Base-by-base conservation (phyloP, 371 early-diverging fungal genomes). In the Sporodiniella umbellata region DNA sequence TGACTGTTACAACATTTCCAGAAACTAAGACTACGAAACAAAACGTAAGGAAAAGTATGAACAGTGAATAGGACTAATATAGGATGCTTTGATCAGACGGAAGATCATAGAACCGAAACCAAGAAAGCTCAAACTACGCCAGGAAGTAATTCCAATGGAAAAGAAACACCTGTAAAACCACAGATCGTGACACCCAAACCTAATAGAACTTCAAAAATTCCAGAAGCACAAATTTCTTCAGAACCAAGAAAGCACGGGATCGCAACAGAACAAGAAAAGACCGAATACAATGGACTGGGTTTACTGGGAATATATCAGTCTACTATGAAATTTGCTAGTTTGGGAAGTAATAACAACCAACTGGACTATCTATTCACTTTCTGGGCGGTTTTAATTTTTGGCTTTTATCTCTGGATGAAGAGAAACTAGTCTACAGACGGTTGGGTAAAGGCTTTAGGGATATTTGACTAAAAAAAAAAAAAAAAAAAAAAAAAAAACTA, bases 231-330 rank as follows among this genome's bases (percentile, higher is more conserved):
- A 31, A 28, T 19, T 28, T 24, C 51, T 28, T 48, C 53, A 0
- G 51, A 43, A 23, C 47, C 51, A 12, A 23, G 44, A 24, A 51
- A 51, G 0, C 53, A 58, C 24, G 58, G 58, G 12, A 33, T 42
- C 17, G 58, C 58, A 18, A 53, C 53, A 21, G 58, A 53, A 14
- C 48, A 58, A 30, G 53, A 28, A 18, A 51, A 58, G 48, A 51
- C 52, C 30, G 48, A 43, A 53, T 43, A 46, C 24, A 48, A 35
- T 15, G 58, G 58, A n/a, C 33, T 58, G 30, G 58, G 58, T 4
- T 30, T 58, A 3, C 42, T 55, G 19, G 55, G 55, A 2, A 37
- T 48, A 14, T 48, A 33, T 48, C 44, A 55, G 21, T n/a, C 37
- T 21, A 33, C 44, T 1, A 19, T 12, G 1, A 22, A 12, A 17